Percentiles rank a stretch among this genome's conserved stretches.
Evolutionary conservation across 2,329 filamentous ascomycete species (phyloP).

Genomic region (Neofusicoccum parvum): DNA sequence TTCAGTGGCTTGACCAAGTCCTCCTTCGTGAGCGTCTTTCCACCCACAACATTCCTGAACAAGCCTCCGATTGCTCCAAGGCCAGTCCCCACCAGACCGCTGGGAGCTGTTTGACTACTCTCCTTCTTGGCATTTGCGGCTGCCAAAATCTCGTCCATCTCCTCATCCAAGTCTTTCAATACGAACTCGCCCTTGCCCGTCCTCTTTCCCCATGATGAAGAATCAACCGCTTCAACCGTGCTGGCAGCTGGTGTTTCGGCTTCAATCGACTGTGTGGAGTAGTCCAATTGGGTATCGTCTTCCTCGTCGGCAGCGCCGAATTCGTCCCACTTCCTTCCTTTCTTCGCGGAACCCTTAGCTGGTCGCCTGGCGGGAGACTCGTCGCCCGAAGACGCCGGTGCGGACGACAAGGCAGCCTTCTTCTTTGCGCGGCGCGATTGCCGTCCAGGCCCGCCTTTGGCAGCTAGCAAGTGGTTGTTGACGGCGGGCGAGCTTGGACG

Average conservation of each 20-base stretch:
- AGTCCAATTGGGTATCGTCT: slow-evolving; percentile 79
- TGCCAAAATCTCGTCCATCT: slow-evolving; percentile 86
- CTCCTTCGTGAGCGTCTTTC: slow-evolving; percentile 85
- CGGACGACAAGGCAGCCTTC: slow-evolving; percentile 55
- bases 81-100: slow-evolving; percentile 74
- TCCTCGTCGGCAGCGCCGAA: slow-evolving; percentile 87
- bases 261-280: slow-evolving; percentile 68
- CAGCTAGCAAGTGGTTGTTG: slow-evolving; percentile 67
- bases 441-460: slow-evolving; percentile 70
- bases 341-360: slow-evolving; percentile 66
- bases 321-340: slow-evolving; percentile 88
- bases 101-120: slow-evolving; percentile 25
- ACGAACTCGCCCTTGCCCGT: slow-evolving; percentile 91
- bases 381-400: slow-evolving; percentile 78
- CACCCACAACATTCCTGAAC: slow-evolving; percentile 92
- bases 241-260: slow-evolving; percentile 50
- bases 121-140: slow-evolving; percentile 66
- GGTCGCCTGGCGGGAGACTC: slow-evolving; percentile 62
- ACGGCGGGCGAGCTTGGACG: slow-evolving; percentile 74
- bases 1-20: slow-evolving; percentile 92
- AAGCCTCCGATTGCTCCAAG: slow-evolving; percentile 82
- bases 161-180: slow-evolving; percentile 87
- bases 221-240: slow-evolving; percentile 72
- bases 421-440: slow-evolving; percentile 81
- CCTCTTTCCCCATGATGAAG: slow-evolving; percentile 80